Base-by-base conservation (phyloP, 768 basidiomycete species). In the Hydnomerulius pinastri region DNA sequence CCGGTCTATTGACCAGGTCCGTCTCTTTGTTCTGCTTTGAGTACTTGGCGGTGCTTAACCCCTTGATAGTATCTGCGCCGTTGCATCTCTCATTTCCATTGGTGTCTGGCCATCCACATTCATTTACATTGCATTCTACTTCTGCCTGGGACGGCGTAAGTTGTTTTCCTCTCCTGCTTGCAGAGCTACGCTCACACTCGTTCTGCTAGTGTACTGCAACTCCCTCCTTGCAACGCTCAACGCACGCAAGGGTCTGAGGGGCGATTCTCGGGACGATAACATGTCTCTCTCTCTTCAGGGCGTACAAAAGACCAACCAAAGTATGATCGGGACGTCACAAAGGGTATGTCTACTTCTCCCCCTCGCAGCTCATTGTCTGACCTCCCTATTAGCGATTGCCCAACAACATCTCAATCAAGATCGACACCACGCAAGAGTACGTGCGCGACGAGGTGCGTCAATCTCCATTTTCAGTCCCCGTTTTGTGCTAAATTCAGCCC, bases 181-280 rank as follows among this genome's bases (percentile, higher is more conserved):
- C 27, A 18, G 2, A 20, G n/a, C 6, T 12, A 1, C 9, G n/a
- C 20, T 50, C 8, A 56, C 18, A 7, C 17, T 35, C 23, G 18
- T 3, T 10, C 33, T 11, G 7, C 10, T 40, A 83, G 81, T 84
- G 4, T 84, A 83, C 59, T 77, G 78, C 33, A 84, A 83, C 59
- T 75, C 80, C 4, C 75, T 84, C n/a, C 73, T 84, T 9, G 80
- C 80, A 1, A 82, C 81, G 0, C 72, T 83, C 43, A 84, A 84
- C 43, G 78, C 78, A 10, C 71, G 81, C 5, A 76, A 75, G 45
- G 72, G 70, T 67, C 73, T 82, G 44, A 74, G 74, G 20, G 38
- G 46, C 2, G 46, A 51, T 1, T 41, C 33, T 17, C 36, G 12
- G 0, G 43, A 50, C 18, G 56, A 59, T 6, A 51, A 55, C 1